Conservation (phyloP, 495 filamentous ascomycete species). For the Aspergillus funiculosus region DNA sequence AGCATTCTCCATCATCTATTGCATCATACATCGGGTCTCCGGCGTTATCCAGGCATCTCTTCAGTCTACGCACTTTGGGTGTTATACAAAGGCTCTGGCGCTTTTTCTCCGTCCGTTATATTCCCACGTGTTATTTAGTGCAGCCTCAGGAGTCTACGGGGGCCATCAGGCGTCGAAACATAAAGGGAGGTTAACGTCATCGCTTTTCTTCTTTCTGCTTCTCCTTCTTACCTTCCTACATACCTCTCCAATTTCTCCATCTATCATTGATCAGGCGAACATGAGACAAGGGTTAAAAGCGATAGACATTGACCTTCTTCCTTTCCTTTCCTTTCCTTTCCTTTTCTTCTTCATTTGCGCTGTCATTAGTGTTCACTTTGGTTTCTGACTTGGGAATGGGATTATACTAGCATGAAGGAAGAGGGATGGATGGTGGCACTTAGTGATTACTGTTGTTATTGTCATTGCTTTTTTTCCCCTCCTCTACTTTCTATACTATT, state of each 20-base stretch:
- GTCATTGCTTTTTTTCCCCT: too few species aligned
- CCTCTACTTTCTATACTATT: not conserved
- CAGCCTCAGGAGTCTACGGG: not conserved
- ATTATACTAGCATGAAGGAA: too few species aligned
- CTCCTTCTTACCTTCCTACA: not conserved
- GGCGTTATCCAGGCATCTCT: too few species aligned
- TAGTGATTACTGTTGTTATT: too few species aligned
- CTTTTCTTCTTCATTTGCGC: not conserved
- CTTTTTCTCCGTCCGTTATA: too few species aligned
- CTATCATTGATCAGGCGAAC: not conserved
- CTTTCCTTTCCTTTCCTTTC: not conserved
- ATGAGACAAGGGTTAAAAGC: not conserved
- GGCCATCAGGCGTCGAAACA: not conserved
- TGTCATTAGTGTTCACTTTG: not conserved
- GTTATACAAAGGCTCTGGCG: too few species aligned
- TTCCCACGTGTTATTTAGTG: too few species aligned
- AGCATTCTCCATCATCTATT: too few species aligned
- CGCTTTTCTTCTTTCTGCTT: slow-evolving; percentile 1
- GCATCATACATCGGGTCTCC: too few species aligned
- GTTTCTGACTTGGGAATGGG: not conserved
- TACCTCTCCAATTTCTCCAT: not conserved
- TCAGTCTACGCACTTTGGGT: too few species aligned
- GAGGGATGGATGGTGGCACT: not conserved
- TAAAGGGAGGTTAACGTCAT: not conserved
- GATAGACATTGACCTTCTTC: slow-evolving; percentile 1